Conservation (phyloP, 2,329 filamentous ascomycete species). For the Ascochyta viciae-villosae region DNA sequence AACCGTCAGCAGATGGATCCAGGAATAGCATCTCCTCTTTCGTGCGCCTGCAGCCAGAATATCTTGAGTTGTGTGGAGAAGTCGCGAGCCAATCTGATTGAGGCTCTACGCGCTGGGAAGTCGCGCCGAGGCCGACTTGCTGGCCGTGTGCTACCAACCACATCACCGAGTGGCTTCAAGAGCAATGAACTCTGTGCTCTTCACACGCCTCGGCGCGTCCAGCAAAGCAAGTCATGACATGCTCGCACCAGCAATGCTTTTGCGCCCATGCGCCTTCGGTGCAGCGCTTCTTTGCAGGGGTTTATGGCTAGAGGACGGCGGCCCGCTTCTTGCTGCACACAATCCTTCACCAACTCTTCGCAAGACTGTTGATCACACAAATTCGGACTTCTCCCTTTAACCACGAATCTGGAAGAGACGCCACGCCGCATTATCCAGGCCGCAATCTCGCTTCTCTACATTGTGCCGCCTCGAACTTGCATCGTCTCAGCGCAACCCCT, state of each 20-base stretch:
- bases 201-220: conserved; percentile 42
- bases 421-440: conserved; percentile 12
- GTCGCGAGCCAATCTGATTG: conserved; percentile 16
- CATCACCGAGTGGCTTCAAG: conserved; percentile 34
- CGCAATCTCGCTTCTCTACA: conserved; percentile 13
- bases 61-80: conserved; percentile 17
- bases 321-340: conserved; percentile 27
- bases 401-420: conserved; percentile 18
- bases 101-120: conserved; percentile 12
- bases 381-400: conserved; percentile 10
- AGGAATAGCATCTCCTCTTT: conserved; percentile 37
- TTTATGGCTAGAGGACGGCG: conserved; percentile 26
- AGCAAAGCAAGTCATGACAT: conserved; percentile 29
- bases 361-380: conserved; percentile 23
- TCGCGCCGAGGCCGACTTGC: conserved; percentile 27
- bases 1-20: conserved; percentile 18
- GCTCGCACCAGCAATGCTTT: conserved; percentile 24
- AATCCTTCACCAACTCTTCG: conserved; percentile 28
- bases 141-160: conserved; percentile 43
- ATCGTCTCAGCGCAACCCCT: conserved; percentile 44
- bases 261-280: conserved; percentile 27
- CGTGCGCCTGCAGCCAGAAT: conserved; percentile 29
- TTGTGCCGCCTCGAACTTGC: conserved; percentile 37
- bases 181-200: conserved; percentile 28
- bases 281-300: conserved; percentile 34